These are phyloP conservation scores for Agroathelia rolfsii DNA, from an alignment of 1,284 basidiomycete species.

Conservation along the genomic window DNA sequence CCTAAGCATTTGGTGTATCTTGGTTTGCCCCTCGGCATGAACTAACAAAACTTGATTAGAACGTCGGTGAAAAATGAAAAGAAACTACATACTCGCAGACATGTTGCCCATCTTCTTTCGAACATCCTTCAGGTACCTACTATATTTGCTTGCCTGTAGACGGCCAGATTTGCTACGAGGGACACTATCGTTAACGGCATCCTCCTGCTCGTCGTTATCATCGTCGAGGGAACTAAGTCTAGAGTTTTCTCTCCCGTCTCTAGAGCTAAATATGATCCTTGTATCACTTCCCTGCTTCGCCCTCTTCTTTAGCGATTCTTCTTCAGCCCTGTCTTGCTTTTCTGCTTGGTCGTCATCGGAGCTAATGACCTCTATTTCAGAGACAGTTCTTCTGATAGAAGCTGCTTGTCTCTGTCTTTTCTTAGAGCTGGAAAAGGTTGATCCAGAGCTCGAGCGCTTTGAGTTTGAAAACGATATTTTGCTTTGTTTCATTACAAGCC, in stretches of 20 bases:
- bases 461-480: too few relatives aligned
- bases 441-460: too few relatives aligned
- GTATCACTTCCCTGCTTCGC: slow-evolving; percentile 8
- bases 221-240: slow-evolving; percentile 3
- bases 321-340: too few relatives aligned
- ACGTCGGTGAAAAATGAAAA: background rate
- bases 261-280: too few relatives aligned
- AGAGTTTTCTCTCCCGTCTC: slow-evolving; percentile 7
- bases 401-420: too few relatives aligned
- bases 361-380: too few relatives aligned
- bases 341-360: too few relatives aligned
- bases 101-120: slow-evolving; percentile 46
- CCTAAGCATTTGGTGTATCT: slow-evolving; percentile 63
- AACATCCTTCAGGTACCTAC: slow-evolving; percentile 41
- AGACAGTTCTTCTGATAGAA: too few relatives aligned
- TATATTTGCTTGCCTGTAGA: slow-evolving; percentile 33
- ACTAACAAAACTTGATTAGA: slow-evolving; percentile 28
- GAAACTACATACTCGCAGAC: slow-evolving; percentile 42
- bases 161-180: slow-evolving; percentile 11
- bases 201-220: slow-evolving; percentile 9
- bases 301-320: slow-evolving; percentile 1
- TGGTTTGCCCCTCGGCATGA: slow-evolving; percentile 51
- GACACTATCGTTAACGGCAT: slow-evolving; percentile 12
- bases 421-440: too few relatives aligned
- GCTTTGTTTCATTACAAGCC: too few relatives aligned